Conservation (phyloP, 192 early-diverging fungal species). For the Spizellomyces punctatus region DNA sequence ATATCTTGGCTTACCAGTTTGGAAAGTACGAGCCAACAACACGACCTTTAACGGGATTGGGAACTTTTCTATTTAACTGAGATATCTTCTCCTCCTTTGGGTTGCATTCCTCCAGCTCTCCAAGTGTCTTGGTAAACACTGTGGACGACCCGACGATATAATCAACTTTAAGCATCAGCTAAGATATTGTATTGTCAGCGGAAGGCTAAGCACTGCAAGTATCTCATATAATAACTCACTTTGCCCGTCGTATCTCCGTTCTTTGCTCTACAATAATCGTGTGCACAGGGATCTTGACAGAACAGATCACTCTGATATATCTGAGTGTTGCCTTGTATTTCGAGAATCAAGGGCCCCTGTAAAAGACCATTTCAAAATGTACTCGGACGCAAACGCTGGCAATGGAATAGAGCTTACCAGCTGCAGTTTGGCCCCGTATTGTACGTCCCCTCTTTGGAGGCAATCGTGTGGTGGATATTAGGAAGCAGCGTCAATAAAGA, state of each 20-base stretch:
- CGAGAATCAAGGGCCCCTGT: not conserved
- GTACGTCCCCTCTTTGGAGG: not conserved
- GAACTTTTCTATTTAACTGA: not conserved
- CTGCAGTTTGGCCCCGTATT: not conserved
- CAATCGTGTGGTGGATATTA: no score
- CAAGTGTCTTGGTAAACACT: not conserved
- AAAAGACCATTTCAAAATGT: not conserved
- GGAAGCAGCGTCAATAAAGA: no score
- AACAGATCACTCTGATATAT: not conserved
- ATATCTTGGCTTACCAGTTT: not conserved
- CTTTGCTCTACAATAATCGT: not conserved
- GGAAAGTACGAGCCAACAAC: constrained; percentile 2
- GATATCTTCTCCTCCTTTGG: not conserved
- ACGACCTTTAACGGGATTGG: not conserved
- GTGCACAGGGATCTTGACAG: not conserved
- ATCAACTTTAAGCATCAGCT: not conserved
- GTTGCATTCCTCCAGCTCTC: not conserved
- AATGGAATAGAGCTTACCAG: not conserved
- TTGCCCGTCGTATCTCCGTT: not conserved
- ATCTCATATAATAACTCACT: no score
- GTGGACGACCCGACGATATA: not conserved
- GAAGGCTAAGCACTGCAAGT: no score
- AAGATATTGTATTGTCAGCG: no score
- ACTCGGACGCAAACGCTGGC: not conserved
- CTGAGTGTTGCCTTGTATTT: not conserved